Evolutionary conservation across 805 yeast species (phyloP), one percentile per base, ranked within the genome.

Genomic region (Kregervanrija pseudodelftensis): DNA sequence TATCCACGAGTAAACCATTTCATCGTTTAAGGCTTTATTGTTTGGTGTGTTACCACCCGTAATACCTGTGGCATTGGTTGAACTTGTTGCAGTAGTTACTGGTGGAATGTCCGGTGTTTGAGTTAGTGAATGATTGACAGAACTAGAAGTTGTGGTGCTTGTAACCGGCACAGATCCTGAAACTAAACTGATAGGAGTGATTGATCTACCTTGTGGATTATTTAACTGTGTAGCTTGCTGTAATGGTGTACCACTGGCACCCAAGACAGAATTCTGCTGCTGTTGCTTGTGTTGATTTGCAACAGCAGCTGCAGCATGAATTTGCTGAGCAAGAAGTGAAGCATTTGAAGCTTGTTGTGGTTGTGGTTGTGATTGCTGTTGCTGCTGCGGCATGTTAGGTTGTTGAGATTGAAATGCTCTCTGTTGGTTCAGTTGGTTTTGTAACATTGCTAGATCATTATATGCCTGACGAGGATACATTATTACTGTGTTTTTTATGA

Each of bases 1-100:
- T 38, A 93, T 85, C 96, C 96, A 88, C 48, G 81, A 82, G 61
- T 81, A 87, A 7, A 91, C 91, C 56, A 86, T 85, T 44, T 85
- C 86, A 59, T 88, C 95, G 42, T 79, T 83, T 17, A 79, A 56
- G 0, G 82, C 53, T 37, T 52, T 43, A 28, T 37, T 40, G 22
- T 31, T 36, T 30, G 30, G 28, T 22, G 28, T 22, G 39, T 30
- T 51, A 46, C 35, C 44, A 2, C 47, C 46, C 13, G 52, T 40
- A 35, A 34, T 38, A 35, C 30, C 40, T 30, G 44, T 34, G 33
- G 28, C 28, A 22, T 22, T 22, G 7, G 43, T 16, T 41, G 49
- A 36, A 11, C 46, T 45, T 50, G 56, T 13, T 50, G 56, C 30
- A 50, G 60, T 17, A 35, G 48, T 33, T 39, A 48, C 41, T 44